Conservation (phyloP, 495 filamentous ascomycete species). For the Pyrenula aspistea region DNA sequence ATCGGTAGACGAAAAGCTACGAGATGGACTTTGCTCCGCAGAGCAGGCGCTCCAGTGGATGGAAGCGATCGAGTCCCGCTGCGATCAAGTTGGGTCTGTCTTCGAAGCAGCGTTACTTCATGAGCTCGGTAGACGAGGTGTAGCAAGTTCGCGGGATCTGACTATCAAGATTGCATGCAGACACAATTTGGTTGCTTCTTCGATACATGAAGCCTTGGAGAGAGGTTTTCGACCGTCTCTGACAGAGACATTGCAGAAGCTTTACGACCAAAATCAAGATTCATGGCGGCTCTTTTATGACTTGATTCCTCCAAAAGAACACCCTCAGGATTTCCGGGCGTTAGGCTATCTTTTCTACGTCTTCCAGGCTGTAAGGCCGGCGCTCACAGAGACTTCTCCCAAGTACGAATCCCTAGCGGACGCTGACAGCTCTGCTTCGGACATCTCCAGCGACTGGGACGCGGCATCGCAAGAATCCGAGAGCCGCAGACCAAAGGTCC, state of each 20-base stretch:
- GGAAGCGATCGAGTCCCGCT: conserved; percentile 1
- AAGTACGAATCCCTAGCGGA: background rate
- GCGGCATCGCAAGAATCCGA: background rate
- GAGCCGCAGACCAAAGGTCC: background rate
- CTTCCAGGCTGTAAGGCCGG: conserved; percentile 1
- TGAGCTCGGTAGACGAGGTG: conserved; percentile 1
- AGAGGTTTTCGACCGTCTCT: background rate
- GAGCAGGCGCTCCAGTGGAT: conserved; percentile 2
- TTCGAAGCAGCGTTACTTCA: background rate
- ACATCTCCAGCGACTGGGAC: background rate
- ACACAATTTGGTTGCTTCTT: background rate
- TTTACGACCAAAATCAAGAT: background rate
- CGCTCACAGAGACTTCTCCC: background rate
- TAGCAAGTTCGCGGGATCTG: background rate
- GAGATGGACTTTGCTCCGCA: background rate
- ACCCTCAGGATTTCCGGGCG: background rate
- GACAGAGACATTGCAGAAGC: conserved; percentile 1
- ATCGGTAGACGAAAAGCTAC: background rate
- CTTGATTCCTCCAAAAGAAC: background rate
- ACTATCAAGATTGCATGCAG: background rate
- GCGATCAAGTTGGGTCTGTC: background rate
- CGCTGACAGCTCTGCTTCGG: background rate
- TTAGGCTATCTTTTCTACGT: conserved; percentile 4
- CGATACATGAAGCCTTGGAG: background rate
- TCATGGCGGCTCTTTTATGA: conserved; percentile 1